phyloP scores from a whole-genome alignment of 2,329 filamentous ascomycete species.

The Paecilomyces niveus region DNA sequence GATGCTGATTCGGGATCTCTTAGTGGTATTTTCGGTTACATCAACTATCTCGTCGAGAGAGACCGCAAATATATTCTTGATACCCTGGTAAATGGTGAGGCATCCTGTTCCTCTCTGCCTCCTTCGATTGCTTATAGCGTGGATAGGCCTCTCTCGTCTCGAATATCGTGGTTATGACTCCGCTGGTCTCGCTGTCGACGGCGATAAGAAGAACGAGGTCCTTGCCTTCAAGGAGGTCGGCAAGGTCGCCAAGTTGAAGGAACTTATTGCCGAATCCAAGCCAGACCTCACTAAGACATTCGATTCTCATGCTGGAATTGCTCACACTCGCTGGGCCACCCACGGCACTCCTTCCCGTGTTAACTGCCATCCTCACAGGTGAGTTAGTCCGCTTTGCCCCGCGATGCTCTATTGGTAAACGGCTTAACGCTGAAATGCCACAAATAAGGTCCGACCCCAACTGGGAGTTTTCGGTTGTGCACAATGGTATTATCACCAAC shows the following conservation, averaged over 20 bases:
- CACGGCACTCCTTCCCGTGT: constrained; percentile 87
- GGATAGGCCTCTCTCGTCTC: constrained; percentile 77
- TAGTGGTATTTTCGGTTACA: constrained; percentile 66
- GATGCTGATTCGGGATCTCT: constrained; percentile 8
- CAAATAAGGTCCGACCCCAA: constrained; percentile 70
- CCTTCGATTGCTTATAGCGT: constrained; percentile 8
- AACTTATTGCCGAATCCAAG: constrained; percentile 77
- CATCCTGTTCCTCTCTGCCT: not conserved
- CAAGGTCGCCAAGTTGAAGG: constrained; percentile 94
- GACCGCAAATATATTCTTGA: constrained; percentile 94
- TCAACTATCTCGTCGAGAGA: constrained; percentile 99
- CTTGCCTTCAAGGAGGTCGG: constrained; percentile 98
- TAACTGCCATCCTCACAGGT: constrained; percentile 99
- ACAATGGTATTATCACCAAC: constrained; percentile 99
- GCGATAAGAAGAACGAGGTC: constrained; percentile 98
- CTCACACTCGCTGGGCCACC: constrained; percentile 98
- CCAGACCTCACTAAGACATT: constrained; percentile 88
- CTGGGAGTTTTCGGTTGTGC: constrained; percentile 95
- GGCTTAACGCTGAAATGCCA: constrained; percentile 2
- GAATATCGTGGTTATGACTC: constrained; percentile 99
- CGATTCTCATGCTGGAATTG: constrained; percentile 96
- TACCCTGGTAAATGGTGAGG: constrained; percentile 88
- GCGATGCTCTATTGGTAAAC: not conserved
- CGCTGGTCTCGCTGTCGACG: constrained; percentile 89
- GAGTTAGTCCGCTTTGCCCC: constrained; percentile 30